phyloP scores from a whole-genome alignment of 202 grass and related monocot genomes.

The Brachypodium distachyon region DNA sequence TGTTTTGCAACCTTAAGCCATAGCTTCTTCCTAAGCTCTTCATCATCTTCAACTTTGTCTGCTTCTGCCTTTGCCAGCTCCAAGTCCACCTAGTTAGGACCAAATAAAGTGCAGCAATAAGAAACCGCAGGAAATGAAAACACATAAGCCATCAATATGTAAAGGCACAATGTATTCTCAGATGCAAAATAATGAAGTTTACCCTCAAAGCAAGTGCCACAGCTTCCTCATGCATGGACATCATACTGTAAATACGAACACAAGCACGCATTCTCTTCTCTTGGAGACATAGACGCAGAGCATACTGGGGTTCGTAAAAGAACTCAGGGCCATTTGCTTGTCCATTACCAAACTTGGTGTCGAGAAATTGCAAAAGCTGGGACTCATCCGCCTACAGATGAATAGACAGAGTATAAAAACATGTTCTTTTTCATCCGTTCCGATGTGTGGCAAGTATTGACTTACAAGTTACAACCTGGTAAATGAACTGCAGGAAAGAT shows the following conservation, averaged over 20 bases:
- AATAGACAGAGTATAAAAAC: constrained; percentile 13
- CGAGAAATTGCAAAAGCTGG: constrained; percentile 79
- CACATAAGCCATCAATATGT: not conserved
- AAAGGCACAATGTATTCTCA: constrained; percentile 5
- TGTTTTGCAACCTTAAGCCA: constrained; percentile 97
- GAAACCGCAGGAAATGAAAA: constrained; percentile 4
- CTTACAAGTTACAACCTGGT: not conserved
- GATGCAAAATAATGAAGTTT: constrained; percentile 19
- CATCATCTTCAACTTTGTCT: constrained; percentile 98
- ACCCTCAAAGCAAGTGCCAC: constrained; percentile 93
- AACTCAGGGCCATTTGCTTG: constrained; percentile 58
- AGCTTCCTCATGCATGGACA: constrained; percentile 99
- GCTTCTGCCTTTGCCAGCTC: constrained; percentile 96
- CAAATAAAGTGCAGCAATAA: constrained; percentile 16
- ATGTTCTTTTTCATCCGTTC: not conserved
- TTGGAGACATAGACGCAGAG: constrained; percentile 90
- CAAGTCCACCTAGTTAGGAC: constrained; percentile 59
- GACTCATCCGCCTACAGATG: constrained; percentile 78
- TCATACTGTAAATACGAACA: constrained; percentile 98
- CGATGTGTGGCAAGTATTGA: not conserved
- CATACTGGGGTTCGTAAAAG: constrained; percentile 99
- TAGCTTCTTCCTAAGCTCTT: constrained; percentile 92
- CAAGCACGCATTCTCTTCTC: constrained; percentile 93
- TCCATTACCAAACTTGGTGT: constrained; percentile 76
- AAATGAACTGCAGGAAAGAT: not conserved